Evolutionary conservation across 148 eudicot genomes (phyloP).

Genomic region (Fagopyrum tataricum): DNA sequence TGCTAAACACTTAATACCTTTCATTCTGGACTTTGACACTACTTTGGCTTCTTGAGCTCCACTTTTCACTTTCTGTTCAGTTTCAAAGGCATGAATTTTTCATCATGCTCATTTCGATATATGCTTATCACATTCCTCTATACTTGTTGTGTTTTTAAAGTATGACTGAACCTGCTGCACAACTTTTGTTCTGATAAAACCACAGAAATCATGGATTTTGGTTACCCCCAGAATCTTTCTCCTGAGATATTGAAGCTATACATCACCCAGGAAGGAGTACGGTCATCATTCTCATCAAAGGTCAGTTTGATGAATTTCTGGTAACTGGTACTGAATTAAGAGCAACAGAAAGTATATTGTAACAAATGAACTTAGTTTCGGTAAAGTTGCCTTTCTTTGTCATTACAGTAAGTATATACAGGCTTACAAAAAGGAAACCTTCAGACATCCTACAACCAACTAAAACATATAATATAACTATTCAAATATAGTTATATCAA

Average conservation of each 20-base stretch:
- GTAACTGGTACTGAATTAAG: neutral
- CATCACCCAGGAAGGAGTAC: slow-evolving; percentile 96
- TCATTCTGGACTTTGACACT: neutral
- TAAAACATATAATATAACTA: no score
- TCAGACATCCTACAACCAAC: no score
- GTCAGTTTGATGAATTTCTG: slow-evolving; percentile 23
- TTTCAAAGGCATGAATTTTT: neutral
- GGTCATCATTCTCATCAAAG: slow-evolving; percentile 97
- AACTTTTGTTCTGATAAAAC: slow-evolving; percentile 15
- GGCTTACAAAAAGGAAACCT: no score
- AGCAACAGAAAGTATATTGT: neutral
- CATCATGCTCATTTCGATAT: neutral
- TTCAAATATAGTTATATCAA: no score
- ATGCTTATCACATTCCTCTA: neutral
- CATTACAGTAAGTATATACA: no score
- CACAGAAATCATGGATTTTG: slow-evolving; percentile 99
- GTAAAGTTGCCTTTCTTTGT: no score
- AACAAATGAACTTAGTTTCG: no score
- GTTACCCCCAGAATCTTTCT: slow-evolving; percentile 95
- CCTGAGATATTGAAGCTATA: slow-evolving; percentile 95
- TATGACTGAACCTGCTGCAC: neutral
- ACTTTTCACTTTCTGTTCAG: neutral
- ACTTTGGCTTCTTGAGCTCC: neutral
- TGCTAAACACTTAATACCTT: neutral
- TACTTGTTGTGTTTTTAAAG: neutral